These are phyloP conservation scores for Glebionis coronaria DNA, from an alignment of 129 eudicot genomes.

Conservation along the genomic window DNA sequence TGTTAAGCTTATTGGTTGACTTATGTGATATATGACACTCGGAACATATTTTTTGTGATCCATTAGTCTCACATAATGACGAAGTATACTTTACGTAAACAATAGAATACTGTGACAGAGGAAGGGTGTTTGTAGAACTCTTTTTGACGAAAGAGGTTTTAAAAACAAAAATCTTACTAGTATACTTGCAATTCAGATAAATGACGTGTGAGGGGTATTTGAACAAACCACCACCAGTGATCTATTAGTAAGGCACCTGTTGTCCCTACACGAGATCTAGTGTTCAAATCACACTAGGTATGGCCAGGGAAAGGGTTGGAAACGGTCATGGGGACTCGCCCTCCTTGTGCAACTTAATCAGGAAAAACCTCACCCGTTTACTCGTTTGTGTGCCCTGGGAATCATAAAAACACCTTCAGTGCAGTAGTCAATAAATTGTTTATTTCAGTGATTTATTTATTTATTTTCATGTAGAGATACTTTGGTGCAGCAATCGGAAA, in stretches of 20 bases:
- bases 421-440: neutral
- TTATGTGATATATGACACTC: neutral
- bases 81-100: neutral
- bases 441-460: slow-evolving; percentile 9
- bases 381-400: no score
- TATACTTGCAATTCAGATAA: no score
- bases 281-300: no score
- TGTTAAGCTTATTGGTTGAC: neutral
- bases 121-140: neutral
- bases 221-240: no score
- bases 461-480: slow-evolving; percentile 58
- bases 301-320: no score
- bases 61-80: neutral
- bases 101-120: neutral
- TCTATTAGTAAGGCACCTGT: no score
- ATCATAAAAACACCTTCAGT: neutral
- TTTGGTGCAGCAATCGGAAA: slow-evolving; percentile 97
- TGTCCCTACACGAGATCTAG: no score
- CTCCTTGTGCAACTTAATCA: no score
- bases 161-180: no score
- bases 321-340: no score
- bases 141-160: neutral
- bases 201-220: no score
- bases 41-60: neutral
- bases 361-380: no score